phyloP scores from a whole-genome alignment of 2,329 filamentous ascomycete genomes.

The Neurospora sp. region DNA sequence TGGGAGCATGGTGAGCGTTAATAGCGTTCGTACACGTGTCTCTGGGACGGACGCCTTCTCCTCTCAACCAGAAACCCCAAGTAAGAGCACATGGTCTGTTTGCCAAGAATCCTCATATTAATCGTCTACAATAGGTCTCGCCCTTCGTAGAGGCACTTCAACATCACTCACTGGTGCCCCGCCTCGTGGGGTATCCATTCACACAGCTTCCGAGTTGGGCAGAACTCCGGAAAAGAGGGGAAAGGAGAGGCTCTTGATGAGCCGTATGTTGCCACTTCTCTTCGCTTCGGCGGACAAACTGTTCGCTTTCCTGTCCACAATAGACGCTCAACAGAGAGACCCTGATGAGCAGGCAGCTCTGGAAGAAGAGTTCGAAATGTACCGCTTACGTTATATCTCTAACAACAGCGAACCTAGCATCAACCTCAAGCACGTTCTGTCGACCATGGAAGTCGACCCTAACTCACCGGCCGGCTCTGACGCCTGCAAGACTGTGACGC shows the following conservation, averaged over 20 bases:
- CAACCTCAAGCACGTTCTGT: conserved; percentile 6
- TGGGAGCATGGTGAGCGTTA: conserved; percentile 9
- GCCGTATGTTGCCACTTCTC: conserved; percentile 4
- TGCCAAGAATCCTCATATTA: not conserved
- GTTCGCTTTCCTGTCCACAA: conserved; percentile 6
- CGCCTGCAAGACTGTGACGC: conserved; percentile 5
- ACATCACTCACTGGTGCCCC: not conserved
- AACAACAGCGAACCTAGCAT: conserved; percentile 7
- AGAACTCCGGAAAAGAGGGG: not conserved
- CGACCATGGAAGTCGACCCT: conserved; percentile 1
- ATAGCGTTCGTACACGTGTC: conserved; percentile 1
- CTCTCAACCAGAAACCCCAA: conserved; percentile 9
- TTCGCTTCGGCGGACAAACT: conserved; percentile 7
- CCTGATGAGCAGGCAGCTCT: not conserved
- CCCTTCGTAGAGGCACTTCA: not conserved
- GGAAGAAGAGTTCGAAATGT: conserved; percentile 4
- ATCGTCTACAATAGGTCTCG: not conserved
- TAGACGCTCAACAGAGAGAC: conserved; percentile 2
- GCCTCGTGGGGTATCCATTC: not conserved
- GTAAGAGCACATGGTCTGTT: conserved; percentile 5
- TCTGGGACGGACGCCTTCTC: conserved; percentile 7
- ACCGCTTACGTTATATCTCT: conserved; percentile 6
- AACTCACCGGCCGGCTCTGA: not conserved
- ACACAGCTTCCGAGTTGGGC: not conserved
- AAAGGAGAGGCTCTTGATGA: conserved; percentile 5